Percentiles rank a stretch among this genome's conserved stretches.
Conservation (phyloP, 1,284 basidiomycete species). For the Polyporus tsugae region DNA sequence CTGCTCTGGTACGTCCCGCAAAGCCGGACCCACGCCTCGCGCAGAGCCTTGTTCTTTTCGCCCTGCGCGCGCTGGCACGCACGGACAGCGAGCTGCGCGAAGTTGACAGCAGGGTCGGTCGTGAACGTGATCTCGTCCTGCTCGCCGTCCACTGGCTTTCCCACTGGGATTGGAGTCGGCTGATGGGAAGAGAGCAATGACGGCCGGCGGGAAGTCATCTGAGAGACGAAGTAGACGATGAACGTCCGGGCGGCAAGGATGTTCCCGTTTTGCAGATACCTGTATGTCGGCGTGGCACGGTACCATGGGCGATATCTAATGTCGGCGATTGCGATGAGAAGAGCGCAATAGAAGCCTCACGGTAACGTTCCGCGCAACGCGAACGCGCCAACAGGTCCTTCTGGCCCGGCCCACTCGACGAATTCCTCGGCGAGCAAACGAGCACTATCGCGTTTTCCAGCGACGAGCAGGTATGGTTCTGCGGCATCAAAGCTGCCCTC, state of each 20-base stretch:
- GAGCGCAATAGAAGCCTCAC: conserved; percentile 54
- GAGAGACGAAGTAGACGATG: conserved; percentile 77
- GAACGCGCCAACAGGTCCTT: conserved; percentile 68
- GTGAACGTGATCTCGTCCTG: conserved; percentile 77
- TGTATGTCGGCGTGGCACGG: conserved; percentile 40
- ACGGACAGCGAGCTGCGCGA: conserved; percentile 85
- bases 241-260: conserved; percentile 88
- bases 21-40: conserved; percentile 85
- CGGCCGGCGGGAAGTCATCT: conserved; percentile 55
- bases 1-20: conserved; percentile 82
- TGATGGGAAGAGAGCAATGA: conserved; percentile 50
- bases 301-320: not conserved
- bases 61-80: conserved; percentile 87
- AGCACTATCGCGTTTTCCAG: conserved; percentile 89
- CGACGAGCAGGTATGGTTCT: conserved; percentile 82
- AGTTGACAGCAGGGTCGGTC: conserved; percentile 80
- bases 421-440: conserved; percentile 87
- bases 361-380: conserved; percentile 85
- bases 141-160: conserved; percentile 42
- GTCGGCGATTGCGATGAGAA: not conserved
- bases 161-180: conserved; percentile 52
- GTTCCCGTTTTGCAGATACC: conserved; percentile 88
- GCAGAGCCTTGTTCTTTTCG: conserved; percentile 71
- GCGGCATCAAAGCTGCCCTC: conserved; percentile 80
- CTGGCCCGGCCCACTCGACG: conserved; percentile 74